Base-by-base conservation (phyloP, 2,329 filamentous ascomycete species). In the Dryadomyces sulphureus region DNA sequence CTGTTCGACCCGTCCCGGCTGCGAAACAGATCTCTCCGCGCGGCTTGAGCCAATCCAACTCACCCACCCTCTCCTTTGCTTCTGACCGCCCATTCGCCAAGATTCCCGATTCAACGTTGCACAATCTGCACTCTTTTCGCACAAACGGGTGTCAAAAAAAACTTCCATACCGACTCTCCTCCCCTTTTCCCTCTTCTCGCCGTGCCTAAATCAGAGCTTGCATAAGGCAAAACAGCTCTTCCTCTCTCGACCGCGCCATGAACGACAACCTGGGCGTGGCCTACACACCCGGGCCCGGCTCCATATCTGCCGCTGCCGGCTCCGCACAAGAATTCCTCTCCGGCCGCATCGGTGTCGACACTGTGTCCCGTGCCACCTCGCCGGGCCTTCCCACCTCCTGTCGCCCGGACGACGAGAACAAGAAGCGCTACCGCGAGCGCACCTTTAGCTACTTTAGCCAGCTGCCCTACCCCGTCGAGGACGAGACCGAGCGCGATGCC, bases 361-460 rank as follows among this genome's bases (percentile, higher is more conserved):
- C 84, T 55, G 80, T 86, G 57, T 94, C 89, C 42, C 78, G 88
- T 59, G 85, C 87, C 35, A 92, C 88, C 38, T 90, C 88, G 2
- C 89, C 89, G 3, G 87, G 86, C 51, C 64, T 73, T 55, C 74
- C 72, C 53, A 74, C 69, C 55, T 64, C 65, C 32, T 65, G 67
- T 38, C 61, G 60, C 55, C 56, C 61, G 34, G 64, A 69, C 52
- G 70, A 72, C 51, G 65, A 72, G 50, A 67, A 75, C 58, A 69
- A 69, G 60, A 75, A 74, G 60, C 72, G 84, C 53, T 84, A 88
- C 60, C 81, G 90, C 44, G 86, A 87, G 32, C 79, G 92, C 51
- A 95, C 92, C 24, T 98, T 92, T 61, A 87, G 86, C 50, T 98
- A 98, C 69, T 87, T 89, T 62, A 74, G 80, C 54, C 83, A 92